Evolutionary conservation across 2,329 filamentous ascomycete species (phyloP), one percentile per base, ranked within the genome.

Genomic region (Metarhizium humberi): DNA sequence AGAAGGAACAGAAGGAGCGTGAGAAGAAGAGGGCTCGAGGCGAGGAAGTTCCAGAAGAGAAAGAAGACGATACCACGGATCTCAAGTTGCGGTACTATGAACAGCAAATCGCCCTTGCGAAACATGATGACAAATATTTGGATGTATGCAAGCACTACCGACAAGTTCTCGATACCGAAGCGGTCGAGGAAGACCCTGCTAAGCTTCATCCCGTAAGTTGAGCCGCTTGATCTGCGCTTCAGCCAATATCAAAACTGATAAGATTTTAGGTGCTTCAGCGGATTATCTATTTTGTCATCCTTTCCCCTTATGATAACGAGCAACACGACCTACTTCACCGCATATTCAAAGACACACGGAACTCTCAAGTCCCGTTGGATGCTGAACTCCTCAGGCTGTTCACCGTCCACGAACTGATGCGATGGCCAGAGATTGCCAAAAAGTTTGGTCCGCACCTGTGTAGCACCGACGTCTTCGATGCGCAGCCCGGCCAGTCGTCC

Each of bases 81-180:
- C 76, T 99, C 62, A 99, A 99, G 80, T 80, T 99, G 63, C 85
- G 84, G 61, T 99, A 91, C 76, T 99, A 96, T 74, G 92, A 96
- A 75, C 94, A 97, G 71, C 94, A 99, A 75, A 95, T 99, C 67
- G 87, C 85, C 50, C 78, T 99, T 53, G 90, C 94, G 55, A 97
- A 96, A 80, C 92, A 99, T 66, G 94, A 99, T 61, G 85, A 91
- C 76, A 96, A 96, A 73, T 99, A 99, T 67, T 84, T 99, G 38
- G 92, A 97, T 60, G 92, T 87, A 38, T 99, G 94, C 85, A 99
- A 99, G 75, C 85, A 99, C 75, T 99, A 97, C 77, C 82, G 94
- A 69, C 92, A 97, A 70, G 92, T 99, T 4, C 75, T 99, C 58
- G 92, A 99, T 69, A 99, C 95, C 0, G 91, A 96, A 71, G 90